Evolutionary conservation across 2,329 filamentous ascomycete species (phyloP).

Genomic region (Helicocarpus griseus): DNA sequence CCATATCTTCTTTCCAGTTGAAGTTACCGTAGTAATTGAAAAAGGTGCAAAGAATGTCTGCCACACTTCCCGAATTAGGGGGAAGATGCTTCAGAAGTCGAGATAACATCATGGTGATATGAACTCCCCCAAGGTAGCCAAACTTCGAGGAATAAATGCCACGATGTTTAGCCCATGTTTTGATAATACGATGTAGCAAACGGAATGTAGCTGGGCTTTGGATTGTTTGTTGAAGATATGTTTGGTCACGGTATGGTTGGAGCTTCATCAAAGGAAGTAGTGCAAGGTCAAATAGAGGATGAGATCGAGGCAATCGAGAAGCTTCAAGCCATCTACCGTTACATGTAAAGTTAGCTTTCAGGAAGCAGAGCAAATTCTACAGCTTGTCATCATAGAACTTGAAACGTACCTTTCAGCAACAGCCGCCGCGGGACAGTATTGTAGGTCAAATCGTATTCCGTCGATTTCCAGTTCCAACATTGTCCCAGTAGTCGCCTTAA

Average conservation of each 20-base stretch:
- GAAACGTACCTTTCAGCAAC: constrained; percentile 41
- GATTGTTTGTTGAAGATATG: constrained; percentile 50
- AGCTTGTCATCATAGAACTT: background rate
- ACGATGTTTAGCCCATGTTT: constrained; percentile 51
- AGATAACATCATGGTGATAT: constrained; percentile 53
- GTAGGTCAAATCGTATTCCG: constrained; percentile 52
- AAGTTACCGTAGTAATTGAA: constrained; percentile 54
- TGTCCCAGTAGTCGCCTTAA: constrained; percentile 49
- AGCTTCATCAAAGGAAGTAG: constrained; percentile 50
- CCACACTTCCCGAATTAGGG: constrained; percentile 24
- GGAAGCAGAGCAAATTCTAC: too few relatives aligned
- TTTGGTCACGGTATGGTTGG: constrained; percentile 54
- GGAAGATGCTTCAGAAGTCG: constrained; percentile 49
- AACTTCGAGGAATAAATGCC: constrained; percentile 58
- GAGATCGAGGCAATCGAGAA: constrained; percentile 36
- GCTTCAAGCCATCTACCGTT: constrained; percentile 28
- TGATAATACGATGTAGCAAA: constrained; percentile 50
- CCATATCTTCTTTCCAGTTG: constrained; percentile 46
- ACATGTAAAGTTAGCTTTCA: too few relatives aligned
- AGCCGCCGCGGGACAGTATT: constrained; percentile 53
- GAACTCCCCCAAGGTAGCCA: constrained; percentile 56
- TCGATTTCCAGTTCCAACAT: constrained; percentile 56
- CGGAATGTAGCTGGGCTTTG: constrained; percentile 51
- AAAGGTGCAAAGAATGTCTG: constrained; percentile 50
- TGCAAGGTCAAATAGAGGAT: constrained; percentile 48